Base-by-base conservation (phyloP, 805 yeast species). In the Saccharomycopsis fibuligera region DNA sequence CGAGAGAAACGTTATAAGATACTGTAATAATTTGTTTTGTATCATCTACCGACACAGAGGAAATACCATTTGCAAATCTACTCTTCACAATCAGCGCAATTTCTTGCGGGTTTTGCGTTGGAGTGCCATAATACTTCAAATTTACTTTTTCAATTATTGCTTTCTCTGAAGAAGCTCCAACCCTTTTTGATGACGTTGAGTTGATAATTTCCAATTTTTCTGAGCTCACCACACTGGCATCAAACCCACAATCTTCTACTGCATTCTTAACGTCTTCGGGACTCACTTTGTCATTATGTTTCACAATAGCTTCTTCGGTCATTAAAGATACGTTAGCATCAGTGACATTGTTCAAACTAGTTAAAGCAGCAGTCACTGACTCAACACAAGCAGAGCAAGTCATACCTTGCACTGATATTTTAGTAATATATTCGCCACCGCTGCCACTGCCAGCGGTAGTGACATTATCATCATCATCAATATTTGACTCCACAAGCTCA, bases 311-410 rank as follows among this genome's bases (percentile, higher is more conserved):
- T 43, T 78, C 76, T 56, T 86, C 93, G 0, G 96, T 86, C 3
- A 86, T 66, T 27, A 87, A 71, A 1, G 96, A 84, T 1, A 90
- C 86, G 2, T 74, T 70, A 0, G 73, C 86, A 3, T 64, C 59
- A 1, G 58, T 42, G 2, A 87, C 84, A 1, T 84, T 85, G 0
- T 67, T 65, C 6, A 77, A 47, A 0, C 59, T 59, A 47, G 70
- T 65, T 24, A 87, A 58, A 0, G 81, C 81, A 23, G 67, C 64
- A 0, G 81, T 76, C 19, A 91, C 77, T 0, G 93, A 69, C 1
- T 82, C 72, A 0, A 85, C 74, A 61, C 98, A 91, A 1, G 95
- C 76, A 1, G 93, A 83, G 60, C 97, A 91, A 2, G 98, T 90
- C 97, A 90, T 91, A 2, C 97, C 97, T 14, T 67, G 56, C 2